Evolutionary conservation across 306 rosid genomes (phyloP).

Genomic region (Ziziphus jujuba): DNA sequence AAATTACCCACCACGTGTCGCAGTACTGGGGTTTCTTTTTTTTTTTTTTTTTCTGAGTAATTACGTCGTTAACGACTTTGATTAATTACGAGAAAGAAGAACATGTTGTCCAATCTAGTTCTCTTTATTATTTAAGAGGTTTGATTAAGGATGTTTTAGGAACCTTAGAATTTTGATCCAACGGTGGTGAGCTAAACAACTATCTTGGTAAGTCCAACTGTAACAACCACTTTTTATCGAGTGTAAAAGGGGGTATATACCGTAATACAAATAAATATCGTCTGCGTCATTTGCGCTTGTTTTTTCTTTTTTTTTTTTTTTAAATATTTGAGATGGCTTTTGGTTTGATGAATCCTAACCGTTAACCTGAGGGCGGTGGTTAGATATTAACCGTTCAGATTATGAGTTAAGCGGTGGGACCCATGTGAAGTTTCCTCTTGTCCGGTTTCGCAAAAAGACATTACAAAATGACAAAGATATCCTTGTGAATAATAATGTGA

Average conservation of each 20-base stretch:
- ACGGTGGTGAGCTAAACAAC: background rate
- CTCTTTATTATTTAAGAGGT: too few relatives aligned
- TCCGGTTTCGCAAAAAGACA: background rate
- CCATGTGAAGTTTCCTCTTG: slow-evolving; percentile 7
- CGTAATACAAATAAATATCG: too few relatives aligned
- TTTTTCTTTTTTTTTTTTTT: background rate
- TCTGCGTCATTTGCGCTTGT: too few relatives aligned
- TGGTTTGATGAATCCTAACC: background rate
- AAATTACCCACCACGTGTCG: slow-evolving; percentile 51
- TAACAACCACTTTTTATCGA: background rate
- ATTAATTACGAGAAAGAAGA: slow-evolving; percentile 12
- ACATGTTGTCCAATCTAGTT: slow-evolving; percentile 12
- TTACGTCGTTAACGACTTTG: slow-evolving; percentile 15
- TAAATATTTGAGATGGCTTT: background rate
- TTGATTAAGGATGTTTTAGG: too few relatives aligned
- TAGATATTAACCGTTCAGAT: background rate
- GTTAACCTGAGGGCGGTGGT: slow-evolving; percentile 14
- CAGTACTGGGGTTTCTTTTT: background rate
- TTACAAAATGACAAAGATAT: slow-evolving; percentile 3
- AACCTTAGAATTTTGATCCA: background rate
- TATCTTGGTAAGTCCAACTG: slow-evolving; percentile 3
- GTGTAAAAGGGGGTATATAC: background rate
- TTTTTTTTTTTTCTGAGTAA: background rate
- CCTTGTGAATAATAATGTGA: background rate
- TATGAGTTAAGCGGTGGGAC: background rate